Evolutionary conservation across 176 grass and related monocot genomes (phyloP).

Genomic region (Miscanthus lutarioriparius): DNA sequence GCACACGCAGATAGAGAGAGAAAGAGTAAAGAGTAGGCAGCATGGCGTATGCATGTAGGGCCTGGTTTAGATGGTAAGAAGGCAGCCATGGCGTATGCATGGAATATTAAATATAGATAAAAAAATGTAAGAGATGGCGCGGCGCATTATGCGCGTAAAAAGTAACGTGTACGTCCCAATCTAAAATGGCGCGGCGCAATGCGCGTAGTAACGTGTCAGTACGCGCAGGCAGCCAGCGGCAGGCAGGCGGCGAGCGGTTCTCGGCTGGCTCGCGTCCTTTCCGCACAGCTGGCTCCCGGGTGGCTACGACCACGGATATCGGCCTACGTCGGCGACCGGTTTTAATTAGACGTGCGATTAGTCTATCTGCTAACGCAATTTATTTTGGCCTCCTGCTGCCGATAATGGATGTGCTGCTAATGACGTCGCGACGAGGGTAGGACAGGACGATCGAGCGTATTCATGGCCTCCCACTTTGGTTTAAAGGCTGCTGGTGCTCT

Average conservation of each 20-base stretch:
- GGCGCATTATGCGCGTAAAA: too few species aligned
- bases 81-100: constrained; percentile 15
- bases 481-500: background rate
- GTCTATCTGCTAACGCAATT: background rate
- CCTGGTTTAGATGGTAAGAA: too few species aligned
- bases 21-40: too few species aligned
- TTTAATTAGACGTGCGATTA: constrained; percentile 5
- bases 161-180: too few species aligned
- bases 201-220: constrained; percentile 23
- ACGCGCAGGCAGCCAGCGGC: background rate
- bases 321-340: constrained; percentile 29
- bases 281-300: constrained; percentile 40
- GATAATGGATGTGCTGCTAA: background rate
- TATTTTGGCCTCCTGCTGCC: background rate
- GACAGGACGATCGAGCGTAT: background rate
- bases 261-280: constrained; percentile 28
- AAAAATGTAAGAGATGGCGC: too few species aligned
- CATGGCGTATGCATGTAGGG: too few species aligned
- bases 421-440: constrained; percentile 30
- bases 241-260: background rate
- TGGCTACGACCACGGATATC: constrained; percentile 19
- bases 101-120: too few species aligned
- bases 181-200: constrained; percentile 30
- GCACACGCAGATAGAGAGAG: background rate
- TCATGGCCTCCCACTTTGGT: background rate